Base-by-base conservation (phyloP, 495 filamentous ascomycete species). In the Podospora pseudopauciseta region DNA sequence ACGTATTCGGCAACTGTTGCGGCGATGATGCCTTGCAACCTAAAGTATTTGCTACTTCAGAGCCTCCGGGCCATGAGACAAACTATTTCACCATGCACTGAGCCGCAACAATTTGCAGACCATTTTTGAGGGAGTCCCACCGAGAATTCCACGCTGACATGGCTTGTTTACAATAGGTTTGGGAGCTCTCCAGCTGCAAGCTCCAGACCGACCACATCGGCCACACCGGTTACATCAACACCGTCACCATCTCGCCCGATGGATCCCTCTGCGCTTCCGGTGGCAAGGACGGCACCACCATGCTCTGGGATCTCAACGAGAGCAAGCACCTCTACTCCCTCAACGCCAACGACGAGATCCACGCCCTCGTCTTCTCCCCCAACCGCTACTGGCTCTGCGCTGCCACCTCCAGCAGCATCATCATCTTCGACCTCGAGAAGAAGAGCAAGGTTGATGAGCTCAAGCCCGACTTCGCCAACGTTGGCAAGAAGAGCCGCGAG, bases 1-100 rank as follows among this genome's bases (percentile, higher is more conserved):
- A 32, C 30, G 4, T 18, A 20, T 28, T n/a, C 0, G 6, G 16
- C 56, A 49, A 11, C 27, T 13, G 30, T 39, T 68, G 67, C 68
- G 62, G 68, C 82, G 65, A 97, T 91, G 95, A 99, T 99, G 95
- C 84, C 92, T 71, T 87, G 87, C 88, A 89, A 88, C 85, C 76
- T 80, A 82, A 94, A 93, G 93, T 99, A 99, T 98, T 99, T 98
- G 95, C 95, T 99, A 99, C 95, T 99, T 99, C 96, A 97, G 95
- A 99, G 93, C 90, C 87, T 85, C 79, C 79, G 77, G 87, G 92
- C 92, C 78, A 97, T 99, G 95, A 99, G 96, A 99, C 91, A 90
- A 97, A 83, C 80, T 63, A 63, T 84, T 71, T 71, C 92, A 95
- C 92, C 91, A 81, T 86, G 90, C 86, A 84, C 95, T 99, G 95